Base-by-base conservation (phyloP, 106 monocot species). In the Dendrobium huoshanense region DNA sequence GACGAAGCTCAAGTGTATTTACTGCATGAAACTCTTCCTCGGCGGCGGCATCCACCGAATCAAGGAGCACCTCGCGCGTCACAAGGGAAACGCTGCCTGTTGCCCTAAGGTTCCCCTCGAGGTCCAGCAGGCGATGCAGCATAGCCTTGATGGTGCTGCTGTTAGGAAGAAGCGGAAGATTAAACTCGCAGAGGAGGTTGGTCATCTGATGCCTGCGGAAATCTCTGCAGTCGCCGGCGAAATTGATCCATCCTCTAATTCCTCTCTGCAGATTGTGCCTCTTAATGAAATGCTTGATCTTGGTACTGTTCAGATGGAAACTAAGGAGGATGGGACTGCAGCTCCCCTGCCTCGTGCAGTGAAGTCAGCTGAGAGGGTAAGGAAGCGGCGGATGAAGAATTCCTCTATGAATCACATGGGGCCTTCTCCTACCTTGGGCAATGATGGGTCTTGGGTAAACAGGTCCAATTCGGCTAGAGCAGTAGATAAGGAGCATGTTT, bases 31-130 rank as follows among this genome's bases (percentile, higher is more conserved):
- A 79, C 84, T 83, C 15, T 98, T 98, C 80, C 88, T 89, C 11
- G 98, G 98, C 20, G 98, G 98, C 0, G 98, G 98, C 22, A 98
- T 98, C 80, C 98, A 98, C 77, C 87, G 98, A 22, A 95, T 98
- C 83, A 98, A 98, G 79, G 98, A 98, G 81, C 98, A 98, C 80
- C 95, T 98, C 24, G 98, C 98, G 7, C 87, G 89, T 22, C 95
- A 91, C 74, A 95, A 95, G 59, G 98, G 98, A 42, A 98, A 98
- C 31, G 98, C 98, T 5, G 92, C 95, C 18, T 86, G 95, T 76
- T 98, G 98, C 85, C 81, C 98, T 59, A 91, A 93, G 77, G 98
- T 95, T 3, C 95, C 89, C 0, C 33, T 67, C 8, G 92, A 95
- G 47, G 98, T 98, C 19, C 92, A 91, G 75, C 75, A 77, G 18